Conservation (phyloP, 129 eudicot species). For the Heracleum sosnowskyi region DNA sequence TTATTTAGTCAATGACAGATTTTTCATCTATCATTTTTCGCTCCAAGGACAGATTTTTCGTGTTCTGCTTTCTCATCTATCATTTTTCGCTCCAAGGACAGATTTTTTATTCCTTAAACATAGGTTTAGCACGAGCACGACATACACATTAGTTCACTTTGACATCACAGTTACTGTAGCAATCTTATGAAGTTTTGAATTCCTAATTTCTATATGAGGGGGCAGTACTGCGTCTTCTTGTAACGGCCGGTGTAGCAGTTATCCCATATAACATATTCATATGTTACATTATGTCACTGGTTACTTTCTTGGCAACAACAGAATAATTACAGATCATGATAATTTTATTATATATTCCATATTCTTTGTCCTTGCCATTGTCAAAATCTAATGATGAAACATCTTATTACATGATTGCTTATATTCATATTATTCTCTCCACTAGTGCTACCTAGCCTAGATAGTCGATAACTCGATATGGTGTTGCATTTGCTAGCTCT, state of each 20-base stretch:
- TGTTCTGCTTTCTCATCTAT: too few species aligned
- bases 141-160: background rate
- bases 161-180: background rate
- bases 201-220: background rate
- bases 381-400: background rate
- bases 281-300: background rate
- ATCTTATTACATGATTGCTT: background rate
- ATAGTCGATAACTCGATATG: background rate
- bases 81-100: too few species aligned
- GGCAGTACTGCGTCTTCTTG: background rate
- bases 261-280: background rate
- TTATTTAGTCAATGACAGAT: too few species aligned
- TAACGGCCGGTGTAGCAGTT: background rate
- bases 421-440: background rate
- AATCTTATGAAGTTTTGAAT: background rate
- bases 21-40: too few species aligned
- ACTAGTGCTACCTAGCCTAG: background rate
- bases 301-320: background rate
- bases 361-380: background rate
- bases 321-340: background rate
- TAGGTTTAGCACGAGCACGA: background rate
- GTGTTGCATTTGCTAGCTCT: constrained; percentile 6
- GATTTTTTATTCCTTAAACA: too few species aligned
- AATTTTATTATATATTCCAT: background rate
- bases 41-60: too few species aligned